These are phyloP conservation scores for Cercospora sp. DNA, from an alignment of 2,329 filamentous ascomycete species.

Conservation along the genomic window DNA sequence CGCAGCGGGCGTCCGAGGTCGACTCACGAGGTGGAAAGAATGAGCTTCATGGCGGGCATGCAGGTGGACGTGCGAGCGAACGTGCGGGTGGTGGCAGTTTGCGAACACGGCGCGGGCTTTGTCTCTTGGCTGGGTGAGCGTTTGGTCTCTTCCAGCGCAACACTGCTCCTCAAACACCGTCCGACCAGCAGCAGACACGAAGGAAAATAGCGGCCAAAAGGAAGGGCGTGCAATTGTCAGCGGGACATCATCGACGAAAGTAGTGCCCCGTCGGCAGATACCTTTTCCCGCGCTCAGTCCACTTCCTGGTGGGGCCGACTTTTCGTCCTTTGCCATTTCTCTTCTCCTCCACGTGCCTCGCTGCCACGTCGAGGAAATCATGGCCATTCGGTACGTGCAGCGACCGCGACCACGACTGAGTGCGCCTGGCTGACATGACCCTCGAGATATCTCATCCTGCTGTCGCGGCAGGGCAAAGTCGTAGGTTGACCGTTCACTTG, in stretches of 20 bases:
- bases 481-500: conserved; percentile 57
- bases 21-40: conserved; percentile 81
- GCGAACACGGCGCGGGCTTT: conserved; percentile 2
- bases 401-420: neutral
- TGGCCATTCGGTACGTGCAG: conserved; percentile 57
- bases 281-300: conserved; percentile 5
- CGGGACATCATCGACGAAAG: conserved; percentile 6
- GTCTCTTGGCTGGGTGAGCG: conserved; percentile 4
- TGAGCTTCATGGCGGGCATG: conserved; percentile 65
- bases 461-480: conserved; percentile 98
- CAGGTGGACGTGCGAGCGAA: neutral
- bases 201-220: neutral
- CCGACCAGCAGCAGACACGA: neutral
- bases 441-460: conserved; percentile 88
- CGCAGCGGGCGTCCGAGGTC: conserved; percentile 5
- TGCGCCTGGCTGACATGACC: conserved; percentile 23
- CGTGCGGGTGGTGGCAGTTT: conserved; percentile 9
- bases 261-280: conserved; percentile 3
- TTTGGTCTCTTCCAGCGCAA: neutral
- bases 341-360: conserved; percentile 8
- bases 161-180: neutral
- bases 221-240: conserved; percentile 2
- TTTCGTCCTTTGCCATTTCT: conserved; percentile 7
- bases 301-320: neutral
- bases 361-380: conserved; percentile 30